phyloP scores from a whole-genome alignment of 1,284 basidiomycete species.

The Sparassis latifolia region DNA sequence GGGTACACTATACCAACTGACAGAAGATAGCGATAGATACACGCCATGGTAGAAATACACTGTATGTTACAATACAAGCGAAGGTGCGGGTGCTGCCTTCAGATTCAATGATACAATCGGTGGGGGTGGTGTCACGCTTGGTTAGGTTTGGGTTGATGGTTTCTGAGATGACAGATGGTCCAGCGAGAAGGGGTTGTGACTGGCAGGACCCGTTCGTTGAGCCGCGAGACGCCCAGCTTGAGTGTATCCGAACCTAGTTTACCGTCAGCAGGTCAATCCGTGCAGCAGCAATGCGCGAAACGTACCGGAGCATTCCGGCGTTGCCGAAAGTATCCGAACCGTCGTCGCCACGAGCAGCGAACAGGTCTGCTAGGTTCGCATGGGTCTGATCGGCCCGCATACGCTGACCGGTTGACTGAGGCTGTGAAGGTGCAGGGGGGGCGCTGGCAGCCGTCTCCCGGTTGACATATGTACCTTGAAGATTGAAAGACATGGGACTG shows the following conservation, averaged over 20 bases:
- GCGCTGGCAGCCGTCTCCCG: constrained; percentile 8
- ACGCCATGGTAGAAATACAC: too few relatives aligned
- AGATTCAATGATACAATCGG: too few relatives aligned
- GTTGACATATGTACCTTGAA: constrained; percentile 16
- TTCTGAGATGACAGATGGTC: not conserved
- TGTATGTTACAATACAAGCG: too few relatives aligned
- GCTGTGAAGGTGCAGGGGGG: constrained; percentile 16
- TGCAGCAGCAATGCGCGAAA: constrained; percentile 42
- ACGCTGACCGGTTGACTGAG: constrained; percentile 18
- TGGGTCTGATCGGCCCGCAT: constrained; percentile 52
- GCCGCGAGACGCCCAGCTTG: constrained; percentile 47
- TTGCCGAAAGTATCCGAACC: constrained; percentile 31
- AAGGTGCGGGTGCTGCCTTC: too few relatives aligned
- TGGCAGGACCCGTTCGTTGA: constrained; percentile 49
- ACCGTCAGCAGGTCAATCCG: not conserved
- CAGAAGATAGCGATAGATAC: too few relatives aligned
- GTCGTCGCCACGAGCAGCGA: constrained; percentile 19
- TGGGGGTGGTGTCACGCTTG: too few relatives aligned
- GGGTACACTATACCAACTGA: too few relatives aligned
- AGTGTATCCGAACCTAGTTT: constrained; percentile 53
- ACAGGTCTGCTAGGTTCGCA: constrained; percentile 26
- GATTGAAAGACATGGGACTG: constrained; percentile 13
- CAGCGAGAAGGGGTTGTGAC: constrained; percentile 17
- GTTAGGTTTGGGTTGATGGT: too few relatives aligned
- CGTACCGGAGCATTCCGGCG: constrained; percentile 29